A percentile compares a stretch with the other conserved stretches of the same genome.
Evolutionary conservation across 148 eudicot species (phyloP).

Genomic region (Rhododendron kiyosumense): DNA sequence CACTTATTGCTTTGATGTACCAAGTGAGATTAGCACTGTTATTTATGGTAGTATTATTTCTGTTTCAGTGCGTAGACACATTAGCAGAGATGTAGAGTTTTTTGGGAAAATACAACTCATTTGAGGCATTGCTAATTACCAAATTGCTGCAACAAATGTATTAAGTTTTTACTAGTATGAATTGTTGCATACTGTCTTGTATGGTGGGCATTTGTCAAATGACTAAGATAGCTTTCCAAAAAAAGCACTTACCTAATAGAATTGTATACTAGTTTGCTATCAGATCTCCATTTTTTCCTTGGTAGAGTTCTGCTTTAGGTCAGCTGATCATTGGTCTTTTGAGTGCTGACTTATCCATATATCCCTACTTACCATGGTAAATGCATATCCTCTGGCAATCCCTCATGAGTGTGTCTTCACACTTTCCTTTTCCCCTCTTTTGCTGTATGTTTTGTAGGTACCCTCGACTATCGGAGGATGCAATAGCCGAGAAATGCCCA

Average conservation of each 20-base stretch:
- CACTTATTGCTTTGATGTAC: neutral
- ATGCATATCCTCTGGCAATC: neutral
- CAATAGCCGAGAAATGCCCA: slow-evolving; percentile 48
- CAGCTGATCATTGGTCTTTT: neutral
- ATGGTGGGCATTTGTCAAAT: neutral
- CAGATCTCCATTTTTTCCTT: neutral
- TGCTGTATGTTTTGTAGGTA: slow-evolving; percentile 30
- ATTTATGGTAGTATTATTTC: neutral
- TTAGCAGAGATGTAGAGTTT: neutral
- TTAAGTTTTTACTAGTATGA: neutral
- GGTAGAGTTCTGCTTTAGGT: neutral
- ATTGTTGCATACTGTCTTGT: neutral
- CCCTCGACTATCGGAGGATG: slow-evolving; percentile 46
- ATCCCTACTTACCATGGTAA: neutral
- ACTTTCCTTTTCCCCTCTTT: neutral
- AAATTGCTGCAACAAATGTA: neutral
- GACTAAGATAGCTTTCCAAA: neutral
- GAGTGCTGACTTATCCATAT: neutral
- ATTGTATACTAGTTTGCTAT: neutral
- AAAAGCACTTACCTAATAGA: neutral
- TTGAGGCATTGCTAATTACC: neutral
- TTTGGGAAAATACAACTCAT: neutral
- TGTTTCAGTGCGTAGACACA: neutral
- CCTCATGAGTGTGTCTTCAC: neutral
- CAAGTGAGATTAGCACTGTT: neutral